A percentile compares a stretch with the other conserved stretches of the same genome.
Conservation (phyloP, 768 basidiomycete genomes). For the Psilocybe cubensis region DNA sequence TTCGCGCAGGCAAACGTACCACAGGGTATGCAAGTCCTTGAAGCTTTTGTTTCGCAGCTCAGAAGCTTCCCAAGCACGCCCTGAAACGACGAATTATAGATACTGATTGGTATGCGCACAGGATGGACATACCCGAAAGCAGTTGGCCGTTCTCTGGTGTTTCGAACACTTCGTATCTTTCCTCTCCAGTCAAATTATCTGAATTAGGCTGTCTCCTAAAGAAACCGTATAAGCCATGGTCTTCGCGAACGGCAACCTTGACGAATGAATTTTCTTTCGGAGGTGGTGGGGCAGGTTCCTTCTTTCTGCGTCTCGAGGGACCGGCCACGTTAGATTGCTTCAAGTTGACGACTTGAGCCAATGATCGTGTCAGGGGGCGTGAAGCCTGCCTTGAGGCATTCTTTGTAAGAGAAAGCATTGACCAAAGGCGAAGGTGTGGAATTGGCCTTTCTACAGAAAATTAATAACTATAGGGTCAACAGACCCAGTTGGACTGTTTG, state of each 20-base stretch:
- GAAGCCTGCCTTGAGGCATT: slow-evolving; percentile 17
- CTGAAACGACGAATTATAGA: slow-evolving; percentile 41
- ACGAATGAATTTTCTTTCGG: slow-evolving; percentile 8
- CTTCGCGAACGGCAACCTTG: slow-evolving; percentile 44
- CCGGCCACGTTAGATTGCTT: slow-evolving; percentile 12
- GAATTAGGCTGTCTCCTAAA: slow-evolving; percentile 61
- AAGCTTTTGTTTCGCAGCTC: slow-evolving; percentile 93
- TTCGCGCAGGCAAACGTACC: slow-evolving; percentile 91
- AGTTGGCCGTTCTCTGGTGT: slow-evolving; percentile 32
- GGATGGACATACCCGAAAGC: slow-evolving; percentile 28
- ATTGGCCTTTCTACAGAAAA: not conserved
- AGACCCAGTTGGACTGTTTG: slow-evolving; percentile 6
- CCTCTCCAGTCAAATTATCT: slow-evolving; percentile 44
- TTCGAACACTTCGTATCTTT: slow-evolving; percentile 54
- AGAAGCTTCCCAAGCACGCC: slow-evolving; percentile 83
- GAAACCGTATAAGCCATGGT: slow-evolving; percentile 80
- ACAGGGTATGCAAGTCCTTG: slow-evolving; percentile 90
- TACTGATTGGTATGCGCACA: slow-evolving; percentile 7
- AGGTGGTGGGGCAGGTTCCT: slow-evolving; percentile 2
- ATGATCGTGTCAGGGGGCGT: slow-evolving; percentile 24
- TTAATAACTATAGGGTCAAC: not conserved
- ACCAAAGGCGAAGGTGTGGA: not conserved
- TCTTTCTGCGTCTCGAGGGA: slow-evolving; percentile 9
- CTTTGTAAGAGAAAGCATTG: slow-evolving; percentile 22
- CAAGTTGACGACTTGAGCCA: slow-evolving; percentile 24